Base-by-base conservation (phyloP, 768 basidiomycete genomes). In the Lenzites betulinus region DNA sequence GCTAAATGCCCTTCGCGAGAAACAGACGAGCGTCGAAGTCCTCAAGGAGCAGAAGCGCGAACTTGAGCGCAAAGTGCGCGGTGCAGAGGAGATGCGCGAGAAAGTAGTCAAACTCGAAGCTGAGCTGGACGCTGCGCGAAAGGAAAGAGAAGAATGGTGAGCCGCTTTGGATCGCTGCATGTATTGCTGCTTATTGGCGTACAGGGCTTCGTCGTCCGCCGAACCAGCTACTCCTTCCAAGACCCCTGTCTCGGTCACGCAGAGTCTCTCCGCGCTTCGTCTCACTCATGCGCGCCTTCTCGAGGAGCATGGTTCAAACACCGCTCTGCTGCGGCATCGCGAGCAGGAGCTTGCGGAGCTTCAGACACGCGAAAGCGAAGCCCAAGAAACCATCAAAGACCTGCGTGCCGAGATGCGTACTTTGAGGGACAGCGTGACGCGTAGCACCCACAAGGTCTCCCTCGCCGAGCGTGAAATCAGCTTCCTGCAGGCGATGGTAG, bases 1-100 rank as follows among this genome's bases (percentile, higher is more conserved):
- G 65, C 65, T 91, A 16, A 71, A 70, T 7, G 64, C 77, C 12
- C 76, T 90, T 16, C 78, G 82, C 35, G 84, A 84, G 60, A 76
- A 81, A 0, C 76, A 85, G n/a, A 73, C 78, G 7, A 86, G 82
- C 63, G 73, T 89, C 2, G 89, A 90, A 60, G 85, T 93, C 2
- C 68, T 93, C 36, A 77, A 81, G 33, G 92, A 93, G 69, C 88
- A 93, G 73, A 91, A 92, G 62, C 78, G 84, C 6, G 78, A 79
- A 0, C 70, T 93, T 44, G 83, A 90, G 67, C 71, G 74, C 16
- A 86, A 81, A 64, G 72, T 86, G 8, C 66, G 64, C 15, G 75
- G 74, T 1, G 71, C 81, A 38, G 86, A 89, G 20, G 80, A 80
- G 39, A 69, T 90, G 53, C 74, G 86, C 26, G 83, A 82, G 66